Evolutionary conservation across 2,329 filamentous ascomycete genomes (phyloP).

Genomic region (Tympanopsis confertula): DNA sequence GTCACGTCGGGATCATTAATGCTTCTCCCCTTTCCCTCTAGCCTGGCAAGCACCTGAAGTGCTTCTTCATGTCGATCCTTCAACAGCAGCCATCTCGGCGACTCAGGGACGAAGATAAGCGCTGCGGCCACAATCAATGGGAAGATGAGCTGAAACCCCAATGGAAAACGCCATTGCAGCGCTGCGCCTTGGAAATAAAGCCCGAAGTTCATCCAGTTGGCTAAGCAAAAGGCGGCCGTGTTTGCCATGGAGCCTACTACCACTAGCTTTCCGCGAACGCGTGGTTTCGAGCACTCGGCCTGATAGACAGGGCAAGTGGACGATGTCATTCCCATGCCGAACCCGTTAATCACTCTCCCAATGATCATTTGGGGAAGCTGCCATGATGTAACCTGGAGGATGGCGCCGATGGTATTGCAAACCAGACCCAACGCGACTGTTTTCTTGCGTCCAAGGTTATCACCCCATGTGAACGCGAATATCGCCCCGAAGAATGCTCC

Average conservation of each 20-base stretch:
- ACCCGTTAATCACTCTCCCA: conserved; percentile 58
- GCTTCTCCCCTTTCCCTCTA: conserved; percentile 7
- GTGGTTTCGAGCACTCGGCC: conserved; percentile 51
- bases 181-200: conserved; percentile 3
- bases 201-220: conserved; percentile 28
- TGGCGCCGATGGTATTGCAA: conserved; percentile 62
- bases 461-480: conserved; percentile 49
- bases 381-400: conserved; percentile 58
- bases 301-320: conserved; percentile 47
- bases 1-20: conserved; percentile 7
- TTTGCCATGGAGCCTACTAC: conserved; percentile 55
- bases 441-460: conserved; percentile 54
- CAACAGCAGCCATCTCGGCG: conserved; percentile 20
- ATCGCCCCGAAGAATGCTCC: conserved; percentile 62
- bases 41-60: conserved; percentile 7
- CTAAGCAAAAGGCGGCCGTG: conserved; percentile 45
- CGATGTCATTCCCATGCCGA: conserved; percentile 23
- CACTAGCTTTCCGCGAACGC: conserved; percentile 49
- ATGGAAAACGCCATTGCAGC: conserved; percentile 29
- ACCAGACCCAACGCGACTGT: conserved; percentile 64
- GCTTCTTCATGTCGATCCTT: conserved; percentile 18
- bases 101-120: conserved; percentile 22
- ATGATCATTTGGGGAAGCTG: conserved; percentile 50
- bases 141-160: conserved; percentile 26
- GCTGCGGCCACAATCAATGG: conserved; percentile 21